Evolutionary conservation across 2,329 filamentous ascomycete species (phyloP), one percentile per base, ranked within the genome.

Genomic region (Epichloe gansuensis): DNA sequence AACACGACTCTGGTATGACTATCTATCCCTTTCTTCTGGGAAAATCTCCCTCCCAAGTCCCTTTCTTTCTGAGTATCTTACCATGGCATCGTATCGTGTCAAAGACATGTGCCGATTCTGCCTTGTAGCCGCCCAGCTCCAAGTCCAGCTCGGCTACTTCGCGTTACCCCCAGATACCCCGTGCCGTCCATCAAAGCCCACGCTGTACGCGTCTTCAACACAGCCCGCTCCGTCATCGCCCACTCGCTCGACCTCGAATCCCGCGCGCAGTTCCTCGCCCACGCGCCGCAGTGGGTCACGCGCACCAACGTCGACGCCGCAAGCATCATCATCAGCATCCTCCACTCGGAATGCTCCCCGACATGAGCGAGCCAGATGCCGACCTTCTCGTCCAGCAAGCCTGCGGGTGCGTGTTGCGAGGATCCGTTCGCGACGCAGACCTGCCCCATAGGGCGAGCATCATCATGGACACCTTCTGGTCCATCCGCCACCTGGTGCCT

Each of bases 91-190:
- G 6, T 46, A 3, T 15, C 2, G 17, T 21, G 17, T 21, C 17
- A 15, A 57, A 75, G 75, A 77, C 41, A 62, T 75, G 23, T 72
- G 75, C 50, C 67, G 70, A 15, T 75, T 78, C 58, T 73, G 74
- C 48, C 63, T 75, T 8, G 62, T 78, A 3, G 67, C 75, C 0
- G 72, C 75, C 1, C 69, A 73, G 23, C 68, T 78, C n/a, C 76
- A 80, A 52, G 69, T 80, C 8, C 76, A 80, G 56, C 63, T 67
- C 1, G 78, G 74, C 62, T 78, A 78, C 64, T 74, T 79, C 57
- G 67, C 72, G 56, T 38, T 51, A 15, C 66, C 69, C 0, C 67
- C 70, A 65, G 55, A 67, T 62, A 56, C 61, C 62, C 69, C 68
- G 42, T 65, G 63, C 59, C 62, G 21, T 56, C 61, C 12, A 67